Base-by-base conservation (phyloP, 2,329 filamentous ascomycete species). In the Rhexocercosporidium sp. region DNA sequence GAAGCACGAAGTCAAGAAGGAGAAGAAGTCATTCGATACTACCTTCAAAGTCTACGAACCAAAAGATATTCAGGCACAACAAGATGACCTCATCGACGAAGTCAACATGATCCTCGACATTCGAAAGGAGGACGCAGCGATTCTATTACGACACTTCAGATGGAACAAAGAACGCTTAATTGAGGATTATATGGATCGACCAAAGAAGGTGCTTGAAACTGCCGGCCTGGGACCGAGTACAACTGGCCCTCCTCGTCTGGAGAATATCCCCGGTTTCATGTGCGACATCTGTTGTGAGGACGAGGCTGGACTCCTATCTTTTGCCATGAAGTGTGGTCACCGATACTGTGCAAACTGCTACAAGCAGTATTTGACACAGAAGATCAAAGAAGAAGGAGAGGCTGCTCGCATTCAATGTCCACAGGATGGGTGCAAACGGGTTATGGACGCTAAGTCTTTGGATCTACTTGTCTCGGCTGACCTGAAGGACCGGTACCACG, bases 251-350 rank as follows among this genome's bases (percentile, higher is more conserved):
- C 91, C 92, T 1, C 90, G 87, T 75, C 85, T 96, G 3, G 87
- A 94, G 77, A 82, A 84, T 18, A 82, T 95, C 20, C 84, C 88
- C 16, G 93, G 90, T 9, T 99, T 99, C 78, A 84, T 87, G 74
- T 99, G 96, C 81, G 94, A 97, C 69, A 99, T 99, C 71, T 99
- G 96, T 82, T 98, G 92, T 79, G 94, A 98, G 75, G 96, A 99
- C 71, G 91, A 87, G 22, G 84, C 88, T 0, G 89, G 87, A 0
- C 81, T 97, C 22, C 79, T 92, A 77, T 94, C 92, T 1, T 98
- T 97, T 80, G 93, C 95, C 29, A 93, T 99, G 87, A 97, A 93
- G 77, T 99, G 96, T 78, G 93, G 90, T 1, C 96, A 99, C 79
- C 88, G 96, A 60, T 99, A 96, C 79, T 99, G 96, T 74, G 89